phyloP scores from a whole-genome alignment of 805 yeast genomes.

The Cyberlindnera galapagoensis region DNA sequence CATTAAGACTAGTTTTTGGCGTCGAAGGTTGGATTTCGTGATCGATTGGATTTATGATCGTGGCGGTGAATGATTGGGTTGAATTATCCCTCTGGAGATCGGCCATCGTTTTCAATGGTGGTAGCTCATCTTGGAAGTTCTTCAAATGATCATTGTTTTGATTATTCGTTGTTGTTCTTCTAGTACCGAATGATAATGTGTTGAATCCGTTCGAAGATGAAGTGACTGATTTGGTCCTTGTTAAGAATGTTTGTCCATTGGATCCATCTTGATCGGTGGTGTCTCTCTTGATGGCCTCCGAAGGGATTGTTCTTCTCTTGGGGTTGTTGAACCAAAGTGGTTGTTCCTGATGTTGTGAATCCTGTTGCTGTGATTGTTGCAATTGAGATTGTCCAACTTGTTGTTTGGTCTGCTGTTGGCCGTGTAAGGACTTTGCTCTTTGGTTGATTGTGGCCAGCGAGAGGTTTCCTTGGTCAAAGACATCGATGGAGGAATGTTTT shows the following conservation, averaged over 20 bases:
- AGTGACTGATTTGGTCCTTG: conserved; percentile 13
- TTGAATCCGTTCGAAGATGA: conserved; percentile 28
- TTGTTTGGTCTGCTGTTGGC: conserved; percentile 3
- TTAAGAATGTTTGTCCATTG: conserved; percentile 16
- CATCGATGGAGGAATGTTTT: conserved; percentile 13
- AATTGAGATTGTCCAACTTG: conserved; percentile 1
- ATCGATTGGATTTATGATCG: no score
- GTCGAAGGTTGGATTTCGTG: no score
- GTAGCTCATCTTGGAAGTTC: conserved; percentile 33
- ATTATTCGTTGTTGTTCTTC: conserved; percentile 19
- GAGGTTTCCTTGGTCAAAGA: conserved; percentile 15
- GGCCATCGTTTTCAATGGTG: conserved; percentile 33
- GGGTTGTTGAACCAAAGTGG: conserved; percentile 36
- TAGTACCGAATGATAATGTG: conserved; percentile 32
- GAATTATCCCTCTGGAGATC: conserved; percentile 36
- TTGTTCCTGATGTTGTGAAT: conserved; percentile 7
- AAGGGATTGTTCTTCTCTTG: conserved; percentile 42
- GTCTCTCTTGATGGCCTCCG: conserved; percentile 38
- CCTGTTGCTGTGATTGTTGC: conserved; percentile 2
- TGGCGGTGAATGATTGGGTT: no score
- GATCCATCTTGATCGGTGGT: conserved; percentile 20
- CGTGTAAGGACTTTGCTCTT: conserved; percentile 9
- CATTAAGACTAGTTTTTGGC: no score
- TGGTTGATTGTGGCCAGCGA: conserved; percentile 21
- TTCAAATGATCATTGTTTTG: conserved; percentile 22